These are phyloP conservation scores for Cryptococcus sp. DNA, from an alignment of 1,284 basidiomycete genomes.

Conservation along the genomic window DNA sequence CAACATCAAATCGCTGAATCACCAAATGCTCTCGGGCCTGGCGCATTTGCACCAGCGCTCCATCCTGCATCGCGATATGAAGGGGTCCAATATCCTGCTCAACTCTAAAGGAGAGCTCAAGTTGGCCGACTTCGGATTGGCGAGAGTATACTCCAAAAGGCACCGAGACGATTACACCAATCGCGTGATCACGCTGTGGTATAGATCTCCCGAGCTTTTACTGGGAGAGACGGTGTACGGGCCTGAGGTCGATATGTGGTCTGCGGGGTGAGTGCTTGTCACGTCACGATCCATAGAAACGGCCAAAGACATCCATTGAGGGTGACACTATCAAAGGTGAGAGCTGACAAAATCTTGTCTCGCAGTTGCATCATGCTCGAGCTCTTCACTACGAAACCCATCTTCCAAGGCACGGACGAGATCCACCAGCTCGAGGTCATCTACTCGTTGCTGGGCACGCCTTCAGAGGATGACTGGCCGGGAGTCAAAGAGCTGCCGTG, in stretches of 20 bases:
- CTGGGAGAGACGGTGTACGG: slow-evolving; percentile 97
- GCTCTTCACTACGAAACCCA: slow-evolving; percentile 88
- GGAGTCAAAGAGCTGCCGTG: slow-evolving; percentile 82
- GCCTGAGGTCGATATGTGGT: slow-evolving; percentile 99
- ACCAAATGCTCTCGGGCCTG: slow-evolving; percentile 90
- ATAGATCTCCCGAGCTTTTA: slow-evolving; percentile 91
- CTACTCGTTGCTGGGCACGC: slow-evolving; percentile 87
- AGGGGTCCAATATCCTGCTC: slow-evolving; percentile 97
- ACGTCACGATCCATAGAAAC: no score
- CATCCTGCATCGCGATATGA: slow-evolving; percentile 97
- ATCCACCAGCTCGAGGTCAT: slow-evolving; percentile 94
- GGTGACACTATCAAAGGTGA: neutral
- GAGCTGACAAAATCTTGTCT: neutral
- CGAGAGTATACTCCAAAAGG: slow-evolving; percentile 88
- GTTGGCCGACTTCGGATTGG: slow-evolving; percentile 97
- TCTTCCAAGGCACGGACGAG: slow-evolving; percentile 96
- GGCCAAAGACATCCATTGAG: slow-evolving; percentile 9
- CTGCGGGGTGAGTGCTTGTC: slow-evolving; percentile 74
- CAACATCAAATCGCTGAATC: slow-evolving; percentile 91
- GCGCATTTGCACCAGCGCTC: slow-evolving; percentile 93
- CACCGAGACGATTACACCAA: slow-evolving; percentile 93
- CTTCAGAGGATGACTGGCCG: slow-evolving; percentile 79
- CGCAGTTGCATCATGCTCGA: slow-evolving; percentile 96
- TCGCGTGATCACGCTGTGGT: slow-evolving; percentile 98
- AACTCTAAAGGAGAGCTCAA: slow-evolving; percentile 92